These are phyloP conservation scores for Asparagopsis taxiformis DNA, from an alignment of 31 red algal species.

Conservation along the genomic window DNA sequence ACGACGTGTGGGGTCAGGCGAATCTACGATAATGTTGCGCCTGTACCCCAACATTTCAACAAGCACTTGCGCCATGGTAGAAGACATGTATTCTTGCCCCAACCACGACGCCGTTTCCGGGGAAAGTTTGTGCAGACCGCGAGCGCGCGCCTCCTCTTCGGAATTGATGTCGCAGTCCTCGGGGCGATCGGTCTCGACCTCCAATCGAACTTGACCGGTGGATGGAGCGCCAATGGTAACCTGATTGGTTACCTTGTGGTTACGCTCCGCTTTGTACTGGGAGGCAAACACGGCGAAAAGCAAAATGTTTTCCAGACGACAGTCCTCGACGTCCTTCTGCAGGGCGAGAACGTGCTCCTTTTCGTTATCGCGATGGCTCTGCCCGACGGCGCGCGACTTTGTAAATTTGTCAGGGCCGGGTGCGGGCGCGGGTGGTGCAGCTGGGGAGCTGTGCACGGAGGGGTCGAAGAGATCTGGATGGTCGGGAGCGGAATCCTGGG, in stretches of 20 bases:
- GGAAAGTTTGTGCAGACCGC: constrained; percentile 20
- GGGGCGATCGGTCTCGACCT: not conserved
- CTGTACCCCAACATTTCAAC: constrained; percentile 33
- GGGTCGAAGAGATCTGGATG: no score
- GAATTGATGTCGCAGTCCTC: constrained; percentile 15
- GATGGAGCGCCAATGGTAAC: not conserved
- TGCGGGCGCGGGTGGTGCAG: no score
- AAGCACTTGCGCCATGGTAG: constrained; percentile 21
- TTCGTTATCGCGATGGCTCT: constrained; percentile 29
- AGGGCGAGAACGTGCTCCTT: constrained; percentile 23
- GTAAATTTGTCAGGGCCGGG: constrained; percentile 51
- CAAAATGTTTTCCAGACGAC: constrained; percentile 6
- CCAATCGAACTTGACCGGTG: constrained; percentile 3
- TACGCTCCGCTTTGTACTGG: not conserved
- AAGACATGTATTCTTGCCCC: constrained; percentile 25
- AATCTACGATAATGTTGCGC: constrained; percentile 25
- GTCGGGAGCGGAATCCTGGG: no score
- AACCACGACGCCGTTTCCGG: not conserved
- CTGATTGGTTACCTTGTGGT: no score
- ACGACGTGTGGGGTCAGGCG: constrained; percentile 6
- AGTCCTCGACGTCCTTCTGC: not conserved
- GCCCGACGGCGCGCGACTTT: constrained; percentile 28
- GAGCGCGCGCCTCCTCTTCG: not conserved
- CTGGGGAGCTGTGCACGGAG: no score
- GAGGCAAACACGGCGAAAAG: constrained; percentile 18